Percentiles rank a stretch among this genome's conserved stretches.
phyloP scores from a whole-genome alignment of 805 yeast genomes.

The Lipomyces yamanashiensis region DNA sequence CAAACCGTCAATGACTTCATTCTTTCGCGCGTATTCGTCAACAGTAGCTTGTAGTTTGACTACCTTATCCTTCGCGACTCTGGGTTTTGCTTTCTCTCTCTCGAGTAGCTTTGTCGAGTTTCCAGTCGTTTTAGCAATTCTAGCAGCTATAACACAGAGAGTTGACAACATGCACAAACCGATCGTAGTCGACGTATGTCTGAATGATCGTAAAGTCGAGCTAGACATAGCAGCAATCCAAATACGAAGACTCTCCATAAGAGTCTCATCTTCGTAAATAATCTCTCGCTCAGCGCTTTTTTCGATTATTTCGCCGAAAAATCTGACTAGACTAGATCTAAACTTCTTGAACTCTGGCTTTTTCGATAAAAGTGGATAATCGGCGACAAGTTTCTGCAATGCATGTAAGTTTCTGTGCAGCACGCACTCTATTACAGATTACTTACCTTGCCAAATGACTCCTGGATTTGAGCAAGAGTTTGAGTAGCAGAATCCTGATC shows the following conservation, averaged over 20 bases:
- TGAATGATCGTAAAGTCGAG: slow-evolving; percentile 68
- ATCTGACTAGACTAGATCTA: slow-evolving; percentile 58
- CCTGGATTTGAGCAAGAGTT: slow-evolving; percentile 73
- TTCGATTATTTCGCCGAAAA: slow-evolving; percentile 58
- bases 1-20: slow-evolving; percentile 58
- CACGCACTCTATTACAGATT: too few species aligned
- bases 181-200: slow-evolving; percentile 67
- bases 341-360: slow-evolving; percentile 55
- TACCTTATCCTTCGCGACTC: slow-evolving; percentile 41
- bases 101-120: slow-evolving; percentile 49
- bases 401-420: background rate
- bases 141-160: slow-evolving; percentile 56
- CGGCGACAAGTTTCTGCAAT: slow-evolving; percentile 56
- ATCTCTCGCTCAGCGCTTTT: slow-evolving; percentile 66
- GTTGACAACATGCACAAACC: slow-evolving; percentile 64
- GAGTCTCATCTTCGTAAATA: slow-evolving; percentile 50
- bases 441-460: slow-evolving; percentile 42
- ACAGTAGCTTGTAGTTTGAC: slow-evolving; percentile 50
- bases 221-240: slow-evolving; percentile 81
- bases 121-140: slow-evolving; percentile 47
- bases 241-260: slow-evolving; percentile 62
- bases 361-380: slow-evolving; percentile 66
- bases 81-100: slow-evolving; percentile 45
- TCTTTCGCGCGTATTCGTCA: slow-evolving; percentile 55
- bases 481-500: slow-evolving; percentile 71